Evolutionary conservation across 78 protist genomes (phyloP), one percentile per base, ranked within the genome.

Genomic region (Trichosphaerium sp.): DNA sequence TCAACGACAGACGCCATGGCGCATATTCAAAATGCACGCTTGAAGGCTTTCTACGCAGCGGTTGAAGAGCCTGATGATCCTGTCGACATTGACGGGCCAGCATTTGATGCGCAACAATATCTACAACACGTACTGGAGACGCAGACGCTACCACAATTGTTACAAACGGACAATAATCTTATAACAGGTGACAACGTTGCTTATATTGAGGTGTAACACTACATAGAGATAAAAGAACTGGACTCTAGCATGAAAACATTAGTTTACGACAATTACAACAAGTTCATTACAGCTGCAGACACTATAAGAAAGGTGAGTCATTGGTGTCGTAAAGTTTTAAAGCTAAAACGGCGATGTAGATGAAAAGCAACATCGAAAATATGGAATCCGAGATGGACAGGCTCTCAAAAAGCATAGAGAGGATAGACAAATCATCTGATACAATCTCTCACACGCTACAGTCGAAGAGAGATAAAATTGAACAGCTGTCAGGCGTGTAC

Each of bases 181-280:
- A 73, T 74, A 10, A 39, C 60, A 10, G 80, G 66, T n/a, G n/a
- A n/a, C n/a, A n/a, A n/a, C n/a, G n/a, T n/a, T n/a, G n/a, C n/a
- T n/a, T n/a, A 42, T 21, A 42, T 21, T 18, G 71, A 65, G 57
- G 10, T 5, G 15, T 6, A 41, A 18, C 51, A 51, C 21, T 56
- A 8, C 23, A 32, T 7, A 8, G 85, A 85, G 35, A 65, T 80
- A 58, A 82, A 85, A 52, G 21, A 63, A 12, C 59, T 93, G n/a
- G 95, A 93, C 41, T 57, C 66, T 52, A 89, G 87, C 54, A 71
- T 93, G 88, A 91, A 93, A 57, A 90, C 75, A 25, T 67, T 93
- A 10, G 97, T 93, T 29, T 90, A 90, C 60, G 94, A 93, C 15
- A 93, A 93, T 74, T 93, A 93, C 83, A 93, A 87, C 64, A 87